phyloP scores from a whole-genome alignment of 805 yeast genomes.

The Kodamaea nitidulidarum region DNA sequence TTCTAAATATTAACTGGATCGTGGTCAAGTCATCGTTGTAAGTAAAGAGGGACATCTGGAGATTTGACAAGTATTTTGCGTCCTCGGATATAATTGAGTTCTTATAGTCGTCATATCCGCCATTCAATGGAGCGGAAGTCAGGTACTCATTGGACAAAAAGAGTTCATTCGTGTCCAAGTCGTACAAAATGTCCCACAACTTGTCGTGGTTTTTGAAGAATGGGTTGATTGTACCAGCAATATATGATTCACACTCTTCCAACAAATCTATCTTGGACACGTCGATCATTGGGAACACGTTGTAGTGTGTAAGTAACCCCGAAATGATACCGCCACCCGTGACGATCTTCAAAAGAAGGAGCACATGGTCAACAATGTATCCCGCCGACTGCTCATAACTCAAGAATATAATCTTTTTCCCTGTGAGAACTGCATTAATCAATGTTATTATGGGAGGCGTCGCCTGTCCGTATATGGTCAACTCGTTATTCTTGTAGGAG shows the following conservation, averaged over 20 bases:
- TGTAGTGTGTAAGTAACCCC: conserved; percentile 33
- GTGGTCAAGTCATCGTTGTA: conserved; percentile 47
- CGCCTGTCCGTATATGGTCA: conserved; percentile 49
- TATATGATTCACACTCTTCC: conserved; percentile 36
- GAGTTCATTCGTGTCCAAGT: conserved; percentile 51
- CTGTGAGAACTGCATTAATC: conserved; percentile 36
- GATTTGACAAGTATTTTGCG: conserved; percentile 40
- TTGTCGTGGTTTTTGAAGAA: conserved; percentile 51
- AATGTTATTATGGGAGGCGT: conserved; percentile 45
- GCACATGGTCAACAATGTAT: conserved; percentile 37
- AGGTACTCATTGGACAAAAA: conserved; percentile 21
- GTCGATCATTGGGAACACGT: conserved; percentile 58
- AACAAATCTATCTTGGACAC: conserved; percentile 53
- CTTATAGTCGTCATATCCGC: conserved; percentile 15
- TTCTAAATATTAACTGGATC: conserved; percentile 38
- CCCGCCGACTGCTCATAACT: conserved; percentile 39
- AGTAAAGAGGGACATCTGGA: conserved; percentile 39
- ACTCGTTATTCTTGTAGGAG: conserved; percentile 37
- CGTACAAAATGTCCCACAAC: conserved; percentile 60
- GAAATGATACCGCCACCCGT: conserved; percentile 41
- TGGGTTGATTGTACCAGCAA: conserved; percentile 69
- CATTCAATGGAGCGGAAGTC: not conserved
- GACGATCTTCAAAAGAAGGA: conserved; percentile 41
- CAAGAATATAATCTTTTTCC: conserved; percentile 37
- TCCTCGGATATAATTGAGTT: conserved; percentile 43